Conservation (phyloP, 495 filamentous ascomycete species). For the Daldinia concentrica region DNA sequence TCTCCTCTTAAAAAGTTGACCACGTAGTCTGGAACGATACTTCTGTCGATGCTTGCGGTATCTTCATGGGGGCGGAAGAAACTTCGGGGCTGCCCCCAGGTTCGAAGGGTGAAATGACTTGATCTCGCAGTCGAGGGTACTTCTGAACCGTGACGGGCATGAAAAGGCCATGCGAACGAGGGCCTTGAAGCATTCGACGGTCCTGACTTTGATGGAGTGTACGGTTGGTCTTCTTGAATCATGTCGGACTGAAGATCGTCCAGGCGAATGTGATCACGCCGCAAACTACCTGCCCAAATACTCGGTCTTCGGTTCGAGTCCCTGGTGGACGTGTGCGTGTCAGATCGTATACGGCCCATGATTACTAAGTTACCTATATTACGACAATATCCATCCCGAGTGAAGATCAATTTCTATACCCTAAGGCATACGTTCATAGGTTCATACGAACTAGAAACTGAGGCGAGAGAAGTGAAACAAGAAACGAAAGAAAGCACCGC, state of each 20-base stretch:
- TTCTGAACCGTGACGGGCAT: slow-evolving; percentile 39
- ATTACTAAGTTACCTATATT: slow-evolving; percentile 16
- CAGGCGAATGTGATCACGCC: slow-evolving; percentile 39
- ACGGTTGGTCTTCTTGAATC: slow-evolving; percentile 26
- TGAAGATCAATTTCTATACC: slow-evolving; percentile 29
- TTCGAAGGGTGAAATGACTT: slow-evolving; percentile 43
- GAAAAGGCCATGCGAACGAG: slow-evolving; percentile 47
- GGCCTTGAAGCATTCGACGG: slow-evolving; percentile 32
- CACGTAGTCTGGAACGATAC: slow-evolving; percentile 58
- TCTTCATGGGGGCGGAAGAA: slow-evolving; percentile 43
- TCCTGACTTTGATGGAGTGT: slow-evolving; percentile 35
- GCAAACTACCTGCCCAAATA: slow-evolving; percentile 39
- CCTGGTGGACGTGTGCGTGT: slow-evolving; percentile 32
- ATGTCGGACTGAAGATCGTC: slow-evolving; percentile 26
- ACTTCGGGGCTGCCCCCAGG: slow-evolving; percentile 43
- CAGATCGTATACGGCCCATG: slow-evolving; percentile 39
- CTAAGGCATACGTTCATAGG: slow-evolving; percentile 14
- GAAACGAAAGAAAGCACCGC: slow-evolving; percentile 41
- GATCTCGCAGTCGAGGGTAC: slow-evolving; percentile 42
- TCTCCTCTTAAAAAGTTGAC: slow-evolving; percentile 57
- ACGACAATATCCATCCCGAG: slow-evolving; percentile 30
- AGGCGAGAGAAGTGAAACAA: slow-evolving; percentile 30
- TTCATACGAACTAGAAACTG: slow-evolving; percentile 16
- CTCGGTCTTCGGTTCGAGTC: slow-evolving; percentile 36
- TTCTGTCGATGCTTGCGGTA: slow-evolving; percentile 47